Conservation (phyloP, 1,139 yeast species). For the Tardiomyces blankii region DNA sequence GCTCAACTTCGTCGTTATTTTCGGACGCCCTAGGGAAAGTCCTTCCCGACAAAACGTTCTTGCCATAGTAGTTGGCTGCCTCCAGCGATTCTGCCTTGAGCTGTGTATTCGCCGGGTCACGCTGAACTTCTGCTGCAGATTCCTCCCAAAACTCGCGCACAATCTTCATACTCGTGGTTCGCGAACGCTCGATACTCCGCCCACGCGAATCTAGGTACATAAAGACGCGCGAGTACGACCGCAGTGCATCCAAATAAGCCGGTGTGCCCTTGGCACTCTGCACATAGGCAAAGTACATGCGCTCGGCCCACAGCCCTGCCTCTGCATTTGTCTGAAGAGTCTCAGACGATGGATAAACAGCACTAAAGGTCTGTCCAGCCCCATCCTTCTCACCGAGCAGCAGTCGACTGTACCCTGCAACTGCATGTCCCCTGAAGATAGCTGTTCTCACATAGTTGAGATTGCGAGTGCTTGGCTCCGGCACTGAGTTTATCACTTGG, state of each 20-base stretch:
- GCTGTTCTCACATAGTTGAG: background rate
- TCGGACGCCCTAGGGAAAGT: constrained; percentile 37
- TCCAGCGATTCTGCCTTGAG: background rate
- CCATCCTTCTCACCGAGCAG: background rate
- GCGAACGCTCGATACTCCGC: background rate
- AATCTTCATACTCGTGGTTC: background rate
- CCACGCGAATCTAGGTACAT: background rate
- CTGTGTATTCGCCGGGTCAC: background rate
- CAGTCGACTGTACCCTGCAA: background rate
- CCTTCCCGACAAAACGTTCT: background rate
- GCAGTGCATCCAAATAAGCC: background rate
- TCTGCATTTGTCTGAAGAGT: background rate
- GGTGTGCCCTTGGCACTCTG: background rate
- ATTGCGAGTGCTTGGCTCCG: background rate
- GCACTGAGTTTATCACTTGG: background rate
- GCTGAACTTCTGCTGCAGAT: background rate
- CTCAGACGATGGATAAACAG: background rate
- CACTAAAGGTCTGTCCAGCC: background rate
- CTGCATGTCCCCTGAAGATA: background rate
- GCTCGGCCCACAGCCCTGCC: background rate
- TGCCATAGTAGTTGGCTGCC: background rate
- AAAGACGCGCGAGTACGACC: background rate
- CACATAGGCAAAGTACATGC: background rate
- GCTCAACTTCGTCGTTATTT: constrained; percentile 23
- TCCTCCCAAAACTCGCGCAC: background rate